Evolutionary conservation across 345 rosid genomes (phyloP).

Genomic region (Gossypium turneri): DNA sequence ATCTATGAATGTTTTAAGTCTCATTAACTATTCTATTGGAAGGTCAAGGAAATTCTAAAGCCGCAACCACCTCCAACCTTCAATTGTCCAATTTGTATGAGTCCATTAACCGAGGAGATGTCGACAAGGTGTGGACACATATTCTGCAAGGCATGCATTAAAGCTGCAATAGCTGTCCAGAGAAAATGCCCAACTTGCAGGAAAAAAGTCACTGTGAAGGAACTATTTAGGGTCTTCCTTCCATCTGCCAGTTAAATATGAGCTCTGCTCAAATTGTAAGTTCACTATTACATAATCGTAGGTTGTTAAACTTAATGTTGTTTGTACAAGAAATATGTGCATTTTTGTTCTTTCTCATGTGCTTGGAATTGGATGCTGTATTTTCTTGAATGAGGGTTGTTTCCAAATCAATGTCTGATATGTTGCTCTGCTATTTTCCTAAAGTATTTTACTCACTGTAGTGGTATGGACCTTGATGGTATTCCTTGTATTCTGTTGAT

Average conservation of each 20-base stretch:
- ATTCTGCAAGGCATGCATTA: slow-evolving; percentile 74
- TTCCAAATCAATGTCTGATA: neutral
- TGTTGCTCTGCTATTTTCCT: neutral
- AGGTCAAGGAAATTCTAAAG: slow-evolving; percentile 29
- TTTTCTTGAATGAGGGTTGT: neutral
- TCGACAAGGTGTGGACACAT: slow-evolving; percentile 95
- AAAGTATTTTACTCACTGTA: neutral
- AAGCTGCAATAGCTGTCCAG: slow-evolving; percentile 37
- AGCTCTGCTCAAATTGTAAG: slow-evolving; percentile 25
- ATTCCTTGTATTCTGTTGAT: neutral
- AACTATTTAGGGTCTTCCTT: slow-evolving; percentile 81
- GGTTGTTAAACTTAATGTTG: neutral
- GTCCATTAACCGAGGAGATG: slow-evolving; percentile 62
- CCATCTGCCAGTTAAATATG: slow-evolving; percentile 54
- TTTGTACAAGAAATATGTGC: neutral
- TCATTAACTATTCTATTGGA: slow-evolving; percentile 9
- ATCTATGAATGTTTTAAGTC: slow-evolving; percentile 9
- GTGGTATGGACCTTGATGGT: neutral
- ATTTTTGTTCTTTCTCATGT: neutral
- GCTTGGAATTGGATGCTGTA: neutral
- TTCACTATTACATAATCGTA: neutral
- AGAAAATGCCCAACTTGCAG: neutral
- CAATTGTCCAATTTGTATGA: slow-evolving; percentile 86
- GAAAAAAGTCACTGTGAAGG: slow-evolving; percentile 26
- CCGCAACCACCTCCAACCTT: slow-evolving; percentile 50